These are phyloP conservation scores for Pythium angustatum DNA, from an alignment of 352 stramenopile genomes.

Conservation along the genomic window DNA sequence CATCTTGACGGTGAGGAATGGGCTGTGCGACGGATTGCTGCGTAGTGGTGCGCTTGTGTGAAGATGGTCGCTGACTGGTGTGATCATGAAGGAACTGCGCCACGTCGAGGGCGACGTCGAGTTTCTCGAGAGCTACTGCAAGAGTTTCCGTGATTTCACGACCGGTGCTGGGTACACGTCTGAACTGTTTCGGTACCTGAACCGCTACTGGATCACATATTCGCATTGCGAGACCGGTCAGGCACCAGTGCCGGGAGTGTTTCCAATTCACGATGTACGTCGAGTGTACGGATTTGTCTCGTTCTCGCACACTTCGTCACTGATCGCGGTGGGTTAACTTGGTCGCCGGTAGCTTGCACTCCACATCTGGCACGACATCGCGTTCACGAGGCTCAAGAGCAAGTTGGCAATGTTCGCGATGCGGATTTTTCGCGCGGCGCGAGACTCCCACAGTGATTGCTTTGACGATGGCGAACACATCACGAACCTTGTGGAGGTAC, in stretches of 20 bases:
- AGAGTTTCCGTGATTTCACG: slow-evolving; percentile 68
- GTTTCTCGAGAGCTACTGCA: slow-evolving; percentile 72
- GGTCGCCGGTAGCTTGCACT: slow-evolving; percentile 57
- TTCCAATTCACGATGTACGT: slow-evolving; percentile 75
- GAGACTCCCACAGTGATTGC: slow-evolving; percentile 51
- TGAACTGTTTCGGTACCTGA: slow-evolving; percentile 84
- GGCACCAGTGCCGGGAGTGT: slow-evolving; percentile 80
- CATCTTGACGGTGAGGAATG: slow-evolving; percentile 43
- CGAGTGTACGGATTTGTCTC: neutral
- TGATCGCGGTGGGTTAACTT: neutral
- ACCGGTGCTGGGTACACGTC: slow-evolving; percentile 81
- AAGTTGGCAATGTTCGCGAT: slow-evolving; percentile 65
- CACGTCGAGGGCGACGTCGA: slow-evolving; percentile 58
- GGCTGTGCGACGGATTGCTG: neutral
- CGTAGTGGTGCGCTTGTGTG: too few relatives aligned
- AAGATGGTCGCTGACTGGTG: neutral
- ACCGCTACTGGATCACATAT: slow-evolving; percentile 88
- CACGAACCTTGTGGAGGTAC: slow-evolving; percentile 67
- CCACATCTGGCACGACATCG: slow-evolving; percentile 85
- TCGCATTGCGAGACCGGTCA: slow-evolving; percentile 84
- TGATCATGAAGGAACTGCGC: slow-evolving; percentile 42
- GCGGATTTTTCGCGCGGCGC: slow-evolving; percentile 61
- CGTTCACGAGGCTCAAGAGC: slow-evolving; percentile 70
- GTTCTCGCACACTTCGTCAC: neutral
- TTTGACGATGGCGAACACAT: slow-evolving; percentile 78